A percentile compares a stretch with the other conserved stretches of the same genome.
phyloP scores from a whole-genome alignment of 176 grass and related monocot species.

The Carex cristatella region DNA sequence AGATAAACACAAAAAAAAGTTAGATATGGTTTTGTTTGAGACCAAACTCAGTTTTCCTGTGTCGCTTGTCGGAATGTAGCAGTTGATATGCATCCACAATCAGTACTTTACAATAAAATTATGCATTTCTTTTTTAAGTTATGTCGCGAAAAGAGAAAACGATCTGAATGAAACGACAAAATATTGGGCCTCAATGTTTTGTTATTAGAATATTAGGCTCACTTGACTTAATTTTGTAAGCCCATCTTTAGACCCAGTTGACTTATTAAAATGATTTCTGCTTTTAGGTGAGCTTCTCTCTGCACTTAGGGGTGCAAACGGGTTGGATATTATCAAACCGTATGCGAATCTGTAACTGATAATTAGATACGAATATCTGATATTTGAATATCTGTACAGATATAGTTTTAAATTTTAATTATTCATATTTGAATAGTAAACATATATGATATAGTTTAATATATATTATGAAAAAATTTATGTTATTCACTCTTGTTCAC shows the following conservation, averaged over 20 bases:
- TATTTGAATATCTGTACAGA: no score
- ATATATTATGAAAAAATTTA: no score
- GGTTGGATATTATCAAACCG: no score
- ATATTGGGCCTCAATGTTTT: background rate
- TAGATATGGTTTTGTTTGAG: background rate
- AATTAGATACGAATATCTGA: no score
- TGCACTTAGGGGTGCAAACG: background rate
- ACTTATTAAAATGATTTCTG: background rate
- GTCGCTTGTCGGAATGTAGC: background rate
- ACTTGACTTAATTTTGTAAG: background rate
- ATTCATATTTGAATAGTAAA: no score
- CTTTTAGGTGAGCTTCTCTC: background rate
- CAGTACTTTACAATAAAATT: background rate
- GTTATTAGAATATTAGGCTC: background rate
- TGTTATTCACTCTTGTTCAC: no score
- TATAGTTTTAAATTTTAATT: no score
- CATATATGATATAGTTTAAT: no score
- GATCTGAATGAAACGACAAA: conserved; percentile 5
- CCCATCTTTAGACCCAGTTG: background rate
- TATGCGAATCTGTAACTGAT: no score
- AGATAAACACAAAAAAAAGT: background rate
- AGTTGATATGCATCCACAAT: conserved; percentile 20
- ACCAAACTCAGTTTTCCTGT: background rate
- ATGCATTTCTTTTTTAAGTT: background rate
- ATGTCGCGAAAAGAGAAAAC: background rate